Evolutionary conservation across 139 green algal species (phyloP).

Genomic region (Desmodesmus armatus): DNA sequence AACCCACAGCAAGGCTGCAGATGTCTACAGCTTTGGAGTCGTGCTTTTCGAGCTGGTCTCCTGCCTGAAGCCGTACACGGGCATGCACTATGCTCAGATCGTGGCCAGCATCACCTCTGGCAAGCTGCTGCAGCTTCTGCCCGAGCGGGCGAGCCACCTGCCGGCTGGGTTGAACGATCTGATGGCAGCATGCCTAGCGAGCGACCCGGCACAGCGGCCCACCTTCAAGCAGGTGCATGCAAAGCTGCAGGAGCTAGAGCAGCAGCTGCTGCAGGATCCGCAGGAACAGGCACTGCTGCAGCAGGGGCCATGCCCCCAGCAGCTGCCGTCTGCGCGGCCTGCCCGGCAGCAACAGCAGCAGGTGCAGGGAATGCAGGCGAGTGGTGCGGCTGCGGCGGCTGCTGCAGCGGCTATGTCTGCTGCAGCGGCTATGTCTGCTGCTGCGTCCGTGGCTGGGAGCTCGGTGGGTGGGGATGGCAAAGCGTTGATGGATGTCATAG

Average conservation of each 20-base stretch:
- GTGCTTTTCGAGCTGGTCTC: conserved; percentile 42
- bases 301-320: not conserved
- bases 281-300: not conserved
- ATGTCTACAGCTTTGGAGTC: conserved; percentile 47
- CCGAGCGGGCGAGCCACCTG: conserved; percentile 4
- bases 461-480: too few species aligned
- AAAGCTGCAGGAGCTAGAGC: conserved; percentile 17
- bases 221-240: conserved; percentile 14
- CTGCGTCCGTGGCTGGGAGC: too few species aligned
- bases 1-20: conserved; percentile 39
- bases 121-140: conserved; percentile 38
- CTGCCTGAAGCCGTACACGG: conserved; percentile 37
- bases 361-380: not conserved
- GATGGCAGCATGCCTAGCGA: conserved; percentile 13
- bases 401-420: not conserved
- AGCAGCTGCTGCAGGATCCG: not conserved
- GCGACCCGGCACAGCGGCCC: conserved; percentile 1
- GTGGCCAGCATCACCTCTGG: conserved; percentile 39
- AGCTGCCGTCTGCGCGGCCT: too few species aligned
- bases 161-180: conserved; percentile 9
- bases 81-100: conserved; percentile 50
- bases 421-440: not conserved
- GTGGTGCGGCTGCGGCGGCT: not conserved
- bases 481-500: too few species aligned
- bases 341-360: conserved; percentile 10